Conservation (phyloP, 2,329 filamentous ascomycete species). For the Peltaster fructicola region DNA sequence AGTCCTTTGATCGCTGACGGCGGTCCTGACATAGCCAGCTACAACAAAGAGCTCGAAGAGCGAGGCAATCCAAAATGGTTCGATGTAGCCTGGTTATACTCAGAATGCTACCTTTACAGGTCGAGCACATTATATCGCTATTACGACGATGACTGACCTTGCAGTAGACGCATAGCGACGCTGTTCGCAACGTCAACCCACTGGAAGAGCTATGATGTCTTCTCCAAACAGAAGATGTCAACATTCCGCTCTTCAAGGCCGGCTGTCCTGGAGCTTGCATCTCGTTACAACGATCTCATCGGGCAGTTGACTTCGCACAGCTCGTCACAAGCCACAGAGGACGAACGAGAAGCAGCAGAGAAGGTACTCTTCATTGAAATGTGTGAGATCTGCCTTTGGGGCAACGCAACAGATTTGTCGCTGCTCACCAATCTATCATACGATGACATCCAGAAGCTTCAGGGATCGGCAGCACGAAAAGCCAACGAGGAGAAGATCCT, state of each 20-base stretch:
- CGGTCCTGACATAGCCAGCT: conserved; percentile 53
- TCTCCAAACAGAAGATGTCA: conserved; percentile 72
- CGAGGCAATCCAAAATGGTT: conserved; percentile 66
- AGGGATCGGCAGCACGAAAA: conserved; percentile 75
- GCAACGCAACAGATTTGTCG: conserved; percentile 87
- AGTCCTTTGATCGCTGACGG: conserved; percentile 66
- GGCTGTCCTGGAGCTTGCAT: conserved; percentile 65
- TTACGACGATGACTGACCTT: conserved; percentile 2
- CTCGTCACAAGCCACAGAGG: conserved; percentile 24
- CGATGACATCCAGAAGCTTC: conserved; percentile 91
- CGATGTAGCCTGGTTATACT: conserved; percentile 69
- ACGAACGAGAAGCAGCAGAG: conserved; percentile 48
- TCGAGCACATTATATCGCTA: conserved; percentile 17
- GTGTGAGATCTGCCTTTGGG: conserved; percentile 94
- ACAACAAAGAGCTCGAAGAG: conserved; percentile 70
- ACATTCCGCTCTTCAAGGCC: conserved; percentile 85
- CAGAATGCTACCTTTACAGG: conserved; percentile 89
- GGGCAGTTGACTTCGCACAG: conserved; percentile 42
- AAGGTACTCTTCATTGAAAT: conserved; percentile 74
- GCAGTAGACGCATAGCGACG: conserved; percentile 55
- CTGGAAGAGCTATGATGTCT: conserved; percentile 86
- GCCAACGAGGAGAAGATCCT: conserved; percentile 81
- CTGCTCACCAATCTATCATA: conserved; percentile 79
- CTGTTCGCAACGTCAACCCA: conserved; percentile 58
- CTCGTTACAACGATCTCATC: conserved; percentile 59